Base-by-base conservation (phyloP, 2,329 filamentous ascomycete species). In the Calonectria naviculata region DNA sequence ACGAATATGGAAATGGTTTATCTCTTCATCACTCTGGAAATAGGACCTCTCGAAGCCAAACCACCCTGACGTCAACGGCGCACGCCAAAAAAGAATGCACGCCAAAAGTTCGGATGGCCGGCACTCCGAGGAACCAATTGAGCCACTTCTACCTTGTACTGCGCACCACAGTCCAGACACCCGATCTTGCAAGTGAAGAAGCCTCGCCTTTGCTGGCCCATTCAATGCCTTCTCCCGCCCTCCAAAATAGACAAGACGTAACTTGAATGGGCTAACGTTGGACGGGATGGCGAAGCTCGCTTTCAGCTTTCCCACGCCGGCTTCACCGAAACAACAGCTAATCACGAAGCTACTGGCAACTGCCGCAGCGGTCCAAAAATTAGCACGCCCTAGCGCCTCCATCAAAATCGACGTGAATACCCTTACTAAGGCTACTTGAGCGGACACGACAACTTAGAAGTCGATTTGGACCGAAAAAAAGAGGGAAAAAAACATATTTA, bases 221-320 rank as follows among this genome's bases (percentile, higher is more conserved):
- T 46, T 46, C 42, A 21, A 6, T 9, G 42, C 12, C 19, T 12
- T 46, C 21, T 13, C 5, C 21, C 42, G 21, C 42, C 42, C 42
- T 46, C 42, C 42, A 21, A 10, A 21, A 13, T 5, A n/a, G 10
- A 46, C n/a, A n/a, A 46, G n/a, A 46, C 9, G 42, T 24, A 46
- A 24, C 42, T 46, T 46, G 42, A 46, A 46, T 46, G 42, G 42
- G 42, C 42, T 24, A 46, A 46, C 42, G n/a, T n/a, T 9, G 42
- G 12, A 12, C n/a, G 42, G n/a, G 3, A 46, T 46, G 34, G 49
- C 49, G 41, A 49, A 38, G 64, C 17, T 28, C 49, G n/a, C 7
- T 19, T 58, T 47, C 64, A 66, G 64, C 64, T 66, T 38, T 24
- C 38, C 64, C 21, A n/a, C 21, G 64, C 41, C 41, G 24, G 5